These are phyloP conservation scores for Thelephora terrestris DNA, from an alignment of 1,284 basidiomycete species.

Conservation along the genomic window DNA sequence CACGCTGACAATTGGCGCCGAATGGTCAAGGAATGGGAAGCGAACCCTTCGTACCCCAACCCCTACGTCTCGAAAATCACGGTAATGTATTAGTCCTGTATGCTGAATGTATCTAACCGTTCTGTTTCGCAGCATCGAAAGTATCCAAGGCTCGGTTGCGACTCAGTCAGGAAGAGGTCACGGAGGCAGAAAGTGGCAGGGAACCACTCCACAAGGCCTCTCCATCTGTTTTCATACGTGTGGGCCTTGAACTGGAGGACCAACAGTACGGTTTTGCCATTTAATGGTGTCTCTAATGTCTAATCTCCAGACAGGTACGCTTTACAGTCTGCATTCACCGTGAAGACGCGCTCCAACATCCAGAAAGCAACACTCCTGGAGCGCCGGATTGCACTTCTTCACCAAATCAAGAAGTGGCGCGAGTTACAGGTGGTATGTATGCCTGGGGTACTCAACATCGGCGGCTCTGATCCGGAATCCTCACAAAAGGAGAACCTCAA, in stretches of 20 bases:
- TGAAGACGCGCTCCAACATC: conserved; percentile 1
- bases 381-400: neutral
- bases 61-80: no score
- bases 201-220: conserved; percentile 1
- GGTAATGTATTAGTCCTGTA: no score
- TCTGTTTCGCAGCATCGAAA: no score
- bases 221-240: conserved; percentile 5
- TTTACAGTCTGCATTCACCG: neutral
- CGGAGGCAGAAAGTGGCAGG: neutral
- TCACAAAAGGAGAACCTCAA: neutral
- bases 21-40: conserved; percentile 10
- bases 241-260: conserved; percentile 11
- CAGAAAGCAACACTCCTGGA: conserved; percentile 4
- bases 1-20: no score
- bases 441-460: conserved; percentile 1
- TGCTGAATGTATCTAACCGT: no score
- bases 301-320: neutral
- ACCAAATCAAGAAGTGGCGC: conserved; percentile 6
- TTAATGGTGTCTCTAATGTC: neutral
- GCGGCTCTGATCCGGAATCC: neutral
- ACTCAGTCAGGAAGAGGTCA: conserved; percentile 10
- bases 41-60: conserved; percentile 7
- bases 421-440: conserved; percentile 7
- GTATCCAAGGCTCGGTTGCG: conserved; percentile 7
- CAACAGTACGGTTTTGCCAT: conserved; percentile 8